These are phyloP conservation scores for Xylaria digitata DNA, from an alignment of 2,329 filamentous ascomycete genomes.

Conservation along the genomic window DNA sequence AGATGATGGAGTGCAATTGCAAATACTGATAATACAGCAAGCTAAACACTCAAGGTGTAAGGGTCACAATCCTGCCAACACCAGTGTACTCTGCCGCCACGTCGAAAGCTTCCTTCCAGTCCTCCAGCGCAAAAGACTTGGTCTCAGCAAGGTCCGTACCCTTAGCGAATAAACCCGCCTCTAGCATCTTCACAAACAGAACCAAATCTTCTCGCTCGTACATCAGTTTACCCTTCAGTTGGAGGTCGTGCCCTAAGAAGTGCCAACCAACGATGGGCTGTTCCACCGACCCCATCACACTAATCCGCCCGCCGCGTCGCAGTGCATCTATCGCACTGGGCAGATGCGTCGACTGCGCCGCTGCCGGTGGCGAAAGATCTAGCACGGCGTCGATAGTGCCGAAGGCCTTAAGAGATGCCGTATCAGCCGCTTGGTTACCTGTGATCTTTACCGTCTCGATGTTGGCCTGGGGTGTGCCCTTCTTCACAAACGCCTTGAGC, in stretches of 20 bases:
- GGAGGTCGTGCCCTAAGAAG: slow-evolving; percentile 50
- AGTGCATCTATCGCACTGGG: slow-evolving; percentile 52
- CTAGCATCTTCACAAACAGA: slow-evolving; percentile 57
- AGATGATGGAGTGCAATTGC: too few species aligned
- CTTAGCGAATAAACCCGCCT: slow-evolving; percentile 49
- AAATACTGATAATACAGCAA: too few species aligned
- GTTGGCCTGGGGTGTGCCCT: slow-evolving; percentile 35
- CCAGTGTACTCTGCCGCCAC: slow-evolving; percentile 34
- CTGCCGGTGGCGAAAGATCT: slow-evolving; percentile 59
- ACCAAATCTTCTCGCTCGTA: slow-evolving; percentile 56
- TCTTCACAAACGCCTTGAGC: slow-evolving; percentile 47
- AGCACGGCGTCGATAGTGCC: slow-evolving; percentile 56
- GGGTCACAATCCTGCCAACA: slow-evolving; percentile 39
- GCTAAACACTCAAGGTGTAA: slow-evolving; percentile 28
- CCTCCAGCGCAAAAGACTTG: slow-evolving; percentile 40
- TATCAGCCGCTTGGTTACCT: slow-evolving; percentile 55
- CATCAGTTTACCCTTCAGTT: slow-evolving; percentile 57
- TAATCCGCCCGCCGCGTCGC: slow-evolving; percentile 51
- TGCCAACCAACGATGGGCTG: slow-evolving; percentile 37
- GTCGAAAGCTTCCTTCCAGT: slow-evolving; percentile 42
- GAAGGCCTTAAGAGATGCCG: slow-evolving; percentile 42
- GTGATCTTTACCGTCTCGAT: slow-evolving; percentile 57
- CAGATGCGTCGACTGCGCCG: slow-evolving; percentile 55
- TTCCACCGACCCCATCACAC: slow-evolving; percentile 48
- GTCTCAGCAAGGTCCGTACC: slow-evolving; percentile 39